A percentile compares a stretch with the other conserved stretches of the same genome.
Conservation (phyloP, 768 basidiomycete species). For the Pulveroboletus frians region DNA sequence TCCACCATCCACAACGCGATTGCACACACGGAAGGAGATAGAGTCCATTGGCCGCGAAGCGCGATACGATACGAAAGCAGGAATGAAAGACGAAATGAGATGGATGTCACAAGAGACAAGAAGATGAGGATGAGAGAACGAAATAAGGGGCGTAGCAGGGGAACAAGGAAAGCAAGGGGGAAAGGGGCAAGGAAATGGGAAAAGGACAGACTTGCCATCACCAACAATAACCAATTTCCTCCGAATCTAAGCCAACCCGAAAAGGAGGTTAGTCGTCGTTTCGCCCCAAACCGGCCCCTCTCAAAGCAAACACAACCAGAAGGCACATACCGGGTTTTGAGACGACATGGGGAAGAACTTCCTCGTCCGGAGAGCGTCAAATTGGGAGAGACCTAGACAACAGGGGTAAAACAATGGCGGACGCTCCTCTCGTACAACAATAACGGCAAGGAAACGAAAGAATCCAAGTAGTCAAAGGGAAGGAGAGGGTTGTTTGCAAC, state of each 20-base stretch:
- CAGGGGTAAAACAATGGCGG: neutral
- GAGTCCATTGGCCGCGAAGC: neutral
- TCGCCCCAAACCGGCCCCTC: neutral
- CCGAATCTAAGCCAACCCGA: slow-evolving; percentile 56
- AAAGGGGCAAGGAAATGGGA: no score
- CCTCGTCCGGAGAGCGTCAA: neutral
- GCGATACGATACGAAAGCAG: neutral
- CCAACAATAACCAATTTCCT: slow-evolving; percentile 96
- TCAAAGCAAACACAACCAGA: neutral
- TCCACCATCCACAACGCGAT: neutral
- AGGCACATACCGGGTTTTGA: slow-evolving; percentile 54
- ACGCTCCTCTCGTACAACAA: slow-evolving; percentile 1
- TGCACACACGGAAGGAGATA: neutral
- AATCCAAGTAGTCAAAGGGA: slow-evolving; percentile 14
- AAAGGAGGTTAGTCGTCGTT: neutral
- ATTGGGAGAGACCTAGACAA: neutral
- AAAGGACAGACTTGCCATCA: slow-evolving; percentile 62
- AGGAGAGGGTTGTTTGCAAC: slow-evolving; percentile 17
- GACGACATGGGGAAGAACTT: slow-evolving; percentile 36
- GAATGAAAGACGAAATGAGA: neutral
- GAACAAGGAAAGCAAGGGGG: neutral
- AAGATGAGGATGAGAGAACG: neutral
- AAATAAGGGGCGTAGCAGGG: no score
- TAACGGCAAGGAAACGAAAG: neutral
- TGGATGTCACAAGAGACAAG: no score